A percentile compares a stretch with the other conserved stretches of the same genome.
Evolutionary conservation across 2,329 filamentous ascomycete species (phyloP).

Genomic region (Fusarium zealandicum): DNA sequence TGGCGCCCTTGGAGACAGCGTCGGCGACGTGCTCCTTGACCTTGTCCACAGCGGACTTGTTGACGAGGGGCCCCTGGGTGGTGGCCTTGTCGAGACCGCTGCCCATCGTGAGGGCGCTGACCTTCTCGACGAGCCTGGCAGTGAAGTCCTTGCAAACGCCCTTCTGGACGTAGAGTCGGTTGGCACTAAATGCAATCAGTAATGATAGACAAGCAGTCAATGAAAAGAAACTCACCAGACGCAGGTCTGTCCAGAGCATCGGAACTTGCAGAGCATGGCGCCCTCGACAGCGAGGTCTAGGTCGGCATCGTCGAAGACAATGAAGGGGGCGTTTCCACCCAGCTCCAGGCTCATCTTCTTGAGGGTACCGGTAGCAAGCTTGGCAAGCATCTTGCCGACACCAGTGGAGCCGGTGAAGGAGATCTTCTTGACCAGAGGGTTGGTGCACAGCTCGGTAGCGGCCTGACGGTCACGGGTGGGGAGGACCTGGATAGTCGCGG

Average conservation of each 20-base stretch:
- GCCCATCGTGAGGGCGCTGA: constrained; percentile 43
- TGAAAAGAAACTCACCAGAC: constrained; percentile 50
- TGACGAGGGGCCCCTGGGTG: constrained; percentile 58
- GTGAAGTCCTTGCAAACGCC: constrained; percentile 43
- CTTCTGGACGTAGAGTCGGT: constrained; percentile 48
- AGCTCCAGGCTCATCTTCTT: constrained; percentile 75
- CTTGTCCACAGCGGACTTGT: constrained; percentile 68
- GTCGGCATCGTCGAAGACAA: constrained; percentile 72
- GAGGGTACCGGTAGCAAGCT: constrained; percentile 65
- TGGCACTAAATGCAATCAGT: constrained; percentile 40
- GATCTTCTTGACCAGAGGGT: constrained; percentile 57
- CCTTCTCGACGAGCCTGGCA: constrained; percentile 40
- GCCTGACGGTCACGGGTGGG: constrained; percentile 42
- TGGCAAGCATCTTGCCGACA: constrained; percentile 68
- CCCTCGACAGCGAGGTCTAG: constrained; percentile 65
- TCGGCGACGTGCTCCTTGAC: constrained; percentile 68
- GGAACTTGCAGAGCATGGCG: constrained; percentile 54
- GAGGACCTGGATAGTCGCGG: constrained; percentile 40
- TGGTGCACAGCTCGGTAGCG: constrained; percentile 42
- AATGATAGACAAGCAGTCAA: no score
- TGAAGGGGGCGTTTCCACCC: constrained; percentile 72
- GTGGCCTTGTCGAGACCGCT: constrained; percentile 35
- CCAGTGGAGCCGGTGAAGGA: constrained; percentile 73
- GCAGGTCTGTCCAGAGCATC: constrained; percentile 68
- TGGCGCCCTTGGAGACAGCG: constrained; percentile 66